phyloP scores from a whole-genome alignment of 345 rosid species.

The Rhizophora apiculata region DNA sequence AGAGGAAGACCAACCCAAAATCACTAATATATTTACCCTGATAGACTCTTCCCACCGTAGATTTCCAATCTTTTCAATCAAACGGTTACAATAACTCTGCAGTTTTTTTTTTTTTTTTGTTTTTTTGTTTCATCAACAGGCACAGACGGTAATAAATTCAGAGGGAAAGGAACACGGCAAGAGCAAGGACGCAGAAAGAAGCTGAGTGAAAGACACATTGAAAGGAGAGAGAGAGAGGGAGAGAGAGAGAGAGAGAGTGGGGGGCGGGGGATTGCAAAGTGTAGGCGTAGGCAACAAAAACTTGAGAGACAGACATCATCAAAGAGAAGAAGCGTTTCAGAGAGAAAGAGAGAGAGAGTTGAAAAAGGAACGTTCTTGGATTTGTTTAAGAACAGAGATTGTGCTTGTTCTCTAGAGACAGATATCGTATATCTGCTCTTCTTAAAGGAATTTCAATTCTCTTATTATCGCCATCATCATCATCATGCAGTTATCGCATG shows the following conservation, averaged over 20 bases:
- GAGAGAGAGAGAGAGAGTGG: neutral
- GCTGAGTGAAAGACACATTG: neutral
- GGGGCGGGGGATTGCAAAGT: neutral
- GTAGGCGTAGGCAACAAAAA: neutral
- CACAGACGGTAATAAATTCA: neutral
- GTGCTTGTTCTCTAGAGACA: neutral
- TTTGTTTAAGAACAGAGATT: neutral
- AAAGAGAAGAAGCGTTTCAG: neutral
- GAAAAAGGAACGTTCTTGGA: slow-evolving; percentile 4
- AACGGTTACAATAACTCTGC: neutral
- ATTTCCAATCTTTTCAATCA: neutral
- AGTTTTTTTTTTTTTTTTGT: neutral
- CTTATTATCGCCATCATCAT: neutral
- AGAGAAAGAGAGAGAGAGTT: neutral
- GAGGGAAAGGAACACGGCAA: neutral
- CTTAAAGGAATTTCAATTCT: slow-evolving; percentile 2
- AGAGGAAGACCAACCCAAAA: too few relatives aligned
- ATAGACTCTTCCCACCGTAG: neutral
- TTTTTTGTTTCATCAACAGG: too few relatives aligned
- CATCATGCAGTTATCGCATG: slow-evolving; percentile 20
- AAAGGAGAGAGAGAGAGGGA: neutral
- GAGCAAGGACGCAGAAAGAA: neutral
- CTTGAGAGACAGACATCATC: neutral
- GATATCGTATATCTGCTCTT: neutral
- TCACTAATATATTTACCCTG: too few relatives aligned